Evolutionary conservation across 345 rosid genomes (phyloP), one percentile per base, ranked within the genome.

Genomic region (Syzygium aqueum): DNA sequence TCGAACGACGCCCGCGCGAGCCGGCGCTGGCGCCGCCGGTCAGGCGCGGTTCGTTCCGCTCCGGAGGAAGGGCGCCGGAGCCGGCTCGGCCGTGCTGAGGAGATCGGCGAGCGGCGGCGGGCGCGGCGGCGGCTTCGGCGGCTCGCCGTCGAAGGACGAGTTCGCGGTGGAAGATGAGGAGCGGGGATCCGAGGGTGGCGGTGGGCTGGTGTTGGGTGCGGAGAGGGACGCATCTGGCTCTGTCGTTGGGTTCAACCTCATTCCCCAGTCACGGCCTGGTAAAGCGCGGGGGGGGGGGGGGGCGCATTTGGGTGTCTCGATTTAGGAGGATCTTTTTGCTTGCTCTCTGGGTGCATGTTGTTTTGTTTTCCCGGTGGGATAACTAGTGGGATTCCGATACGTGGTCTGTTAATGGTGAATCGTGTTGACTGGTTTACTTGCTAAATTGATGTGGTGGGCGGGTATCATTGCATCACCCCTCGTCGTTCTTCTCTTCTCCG

Each of bases 141-240:
- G 51, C 33, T 52, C 63, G 43, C 82, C 49, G 82, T 8, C 78
- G 53, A 87, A 43, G 37, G 90, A 89, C 5, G 90, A 85, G 3
- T 83, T 90, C 10, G 88, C 90, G 83, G 90, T 88, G 17, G 89
- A 86, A 73, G 92, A 88, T 7, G 90, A 61, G 49, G 93, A 73
- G 49, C 49, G 23, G 49, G 40, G 37, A 37, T 73, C 80, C 49
- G 49, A 73, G 53, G 63, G 85, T 13, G 85, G 51, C 11, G 85
- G 17, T 2, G 85, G 93, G 17, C 88, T 91, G 40, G 22, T 94
- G 30, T 53, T 92, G 46, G 96, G 93, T n/a, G 53, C 91, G 1
- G 94, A 96, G 87, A 93, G 86, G 84, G 98, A 97, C 90, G 94
- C 53, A 19, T 92, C 97, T 84, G 96, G 94, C 85, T 89, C 95